These are phyloP conservation scores for Talaromyces sp. DNA, from an alignment of 2,329 filamentous ascomycete genomes.

Conservation along the genomic window DNA sequence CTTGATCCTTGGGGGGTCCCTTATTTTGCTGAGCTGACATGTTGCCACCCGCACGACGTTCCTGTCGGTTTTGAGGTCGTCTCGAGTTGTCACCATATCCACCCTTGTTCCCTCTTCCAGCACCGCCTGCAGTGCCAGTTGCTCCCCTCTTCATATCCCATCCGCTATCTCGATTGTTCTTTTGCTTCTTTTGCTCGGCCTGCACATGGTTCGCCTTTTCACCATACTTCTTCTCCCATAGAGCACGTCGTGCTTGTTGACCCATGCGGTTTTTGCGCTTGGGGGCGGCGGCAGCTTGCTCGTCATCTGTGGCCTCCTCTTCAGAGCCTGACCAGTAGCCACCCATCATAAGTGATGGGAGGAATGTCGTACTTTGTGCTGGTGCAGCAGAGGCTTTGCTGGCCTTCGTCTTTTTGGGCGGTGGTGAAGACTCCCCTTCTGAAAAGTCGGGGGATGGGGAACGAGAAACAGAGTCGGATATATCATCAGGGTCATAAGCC, in stretches of 20 bases:
- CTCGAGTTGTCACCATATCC: slow-evolving; percentile 18
- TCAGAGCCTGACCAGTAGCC: slow-evolving; percentile 67
- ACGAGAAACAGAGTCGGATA: slow-evolving; percentile 41
- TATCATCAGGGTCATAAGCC: slow-evolving; percentile 21
- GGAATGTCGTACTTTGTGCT: slow-evolving; percentile 54
- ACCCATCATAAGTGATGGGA: slow-evolving; percentile 63
- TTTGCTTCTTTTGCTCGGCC: slow-evolving; percentile 39
- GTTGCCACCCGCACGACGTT: slow-evolving; percentile 22
- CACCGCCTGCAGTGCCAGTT: slow-evolving; percentile 30
- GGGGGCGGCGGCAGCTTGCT: slow-evolving; percentile 34
- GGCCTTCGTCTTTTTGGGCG: slow-evolving; percentile 30
- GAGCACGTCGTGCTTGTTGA: slow-evolving; percentile 62
- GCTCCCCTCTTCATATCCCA: slow-evolving; percentile 65
- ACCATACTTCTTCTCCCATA: slow-evolving; percentile 66
- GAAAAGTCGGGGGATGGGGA: slow-evolving; percentile 35
- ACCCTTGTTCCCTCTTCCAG: slow-evolving; percentile 24
- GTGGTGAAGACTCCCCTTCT: slow-evolving; percentile 12
- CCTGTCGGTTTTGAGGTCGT: slow-evolving; percentile 11
- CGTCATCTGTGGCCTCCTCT: slow-evolving; percentile 52
- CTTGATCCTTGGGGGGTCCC: slow-evolving; percentile 45
- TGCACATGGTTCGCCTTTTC: slow-evolving; percentile 61
- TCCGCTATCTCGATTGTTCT: slow-evolving; percentile 50
- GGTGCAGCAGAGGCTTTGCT: slow-evolving; percentile 22
- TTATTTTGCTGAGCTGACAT: slow-evolving; percentile 16
- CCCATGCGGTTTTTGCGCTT: slow-evolving; percentile 64